These are phyloP conservation scores for Dianthus caryophyllus DNA, from an alignment of 148 eudicot species.

Conservation along the genomic window DNA sequence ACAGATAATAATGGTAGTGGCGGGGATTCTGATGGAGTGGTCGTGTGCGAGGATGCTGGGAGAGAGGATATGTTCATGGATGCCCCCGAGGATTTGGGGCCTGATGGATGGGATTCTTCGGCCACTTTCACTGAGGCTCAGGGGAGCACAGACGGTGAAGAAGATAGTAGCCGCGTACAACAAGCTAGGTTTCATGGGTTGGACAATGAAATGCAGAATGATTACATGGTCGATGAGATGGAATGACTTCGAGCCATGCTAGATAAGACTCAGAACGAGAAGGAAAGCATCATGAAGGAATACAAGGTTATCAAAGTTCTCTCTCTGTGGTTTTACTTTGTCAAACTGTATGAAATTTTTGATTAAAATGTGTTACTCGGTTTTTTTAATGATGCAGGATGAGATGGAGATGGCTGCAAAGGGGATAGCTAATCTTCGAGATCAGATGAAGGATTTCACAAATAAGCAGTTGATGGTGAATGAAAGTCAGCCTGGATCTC, in stretches of 20 bases:
- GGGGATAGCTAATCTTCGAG: constrained; percentile 51
- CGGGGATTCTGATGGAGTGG: constrained; percentile 52
- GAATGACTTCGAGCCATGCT: constrained; percentile 48
- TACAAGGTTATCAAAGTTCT: constrained; percentile 48
- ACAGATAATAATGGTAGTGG: constrained; percentile 43
- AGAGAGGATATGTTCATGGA: constrained; percentile 91
- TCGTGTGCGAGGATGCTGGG: constrained; percentile 67
- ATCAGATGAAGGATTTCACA: constrained; percentile 51
- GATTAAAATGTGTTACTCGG: constrained; percentile 8
- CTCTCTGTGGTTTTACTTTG: constrained; percentile 14
- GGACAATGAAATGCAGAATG: constrained; percentile 53
- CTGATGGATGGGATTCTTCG: constrained; percentile 42
- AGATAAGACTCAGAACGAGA: constrained; percentile 51
- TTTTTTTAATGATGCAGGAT: constrained; percentile 44
- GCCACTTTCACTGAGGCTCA: constrained; percentile 41
- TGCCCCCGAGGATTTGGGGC: constrained; percentile 78
- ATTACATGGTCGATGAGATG: constrained; percentile 56
- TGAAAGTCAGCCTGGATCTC: constrained; percentile 23
- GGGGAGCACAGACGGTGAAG: constrained; percentile 43
- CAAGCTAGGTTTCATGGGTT: constrained; percentile 36
- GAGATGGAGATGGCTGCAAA: constrained; percentile 55
- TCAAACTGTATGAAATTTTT: constrained; percentile 16
- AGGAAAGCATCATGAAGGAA: constrained; percentile 52
- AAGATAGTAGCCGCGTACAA: constrained; percentile 27
- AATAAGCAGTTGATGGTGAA: constrained; percentile 30